phyloP scores from a whole-genome alignment of 305 asterid species.

The Fraxinus albicans region DNA sequence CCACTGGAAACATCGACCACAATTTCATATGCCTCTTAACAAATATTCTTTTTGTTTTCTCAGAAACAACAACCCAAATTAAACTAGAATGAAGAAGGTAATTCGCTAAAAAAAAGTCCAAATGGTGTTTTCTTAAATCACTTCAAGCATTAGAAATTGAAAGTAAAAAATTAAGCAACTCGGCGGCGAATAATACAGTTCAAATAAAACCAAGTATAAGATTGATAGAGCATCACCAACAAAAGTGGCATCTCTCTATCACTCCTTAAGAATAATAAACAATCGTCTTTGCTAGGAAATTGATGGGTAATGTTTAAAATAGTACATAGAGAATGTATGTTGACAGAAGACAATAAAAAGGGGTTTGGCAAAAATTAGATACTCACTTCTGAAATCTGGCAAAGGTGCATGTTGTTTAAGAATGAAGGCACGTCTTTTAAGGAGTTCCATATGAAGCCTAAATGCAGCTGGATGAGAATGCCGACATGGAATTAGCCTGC shows the following conservation, averaged over 20 bases:
- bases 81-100: background rate
- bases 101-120: background rate
- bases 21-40: background rate
- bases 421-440: slow-evolving; percentile 59
- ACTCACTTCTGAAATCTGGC: slow-evolving; percentile 76
- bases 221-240: background rate
- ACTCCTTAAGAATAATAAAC: background rate
- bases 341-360: background rate
- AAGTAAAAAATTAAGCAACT: background rate
- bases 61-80: background rate
- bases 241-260: background rate
- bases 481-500: slow-evolving; percentile 82
- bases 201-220: background rate
- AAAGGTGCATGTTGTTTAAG: slow-evolving; percentile 51
- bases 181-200: background rate
- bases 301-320: background rate
- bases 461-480: slow-evolving; percentile 72
- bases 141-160: background rate
- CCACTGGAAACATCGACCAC: background rate
- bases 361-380: background rate
- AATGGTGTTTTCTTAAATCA: background rate
- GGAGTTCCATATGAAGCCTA: slow-evolving; percentile 88
- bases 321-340: background rate
- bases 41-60: background rate
- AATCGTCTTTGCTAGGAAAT: background rate